Evolutionary conservation across 202 grass and related monocot species (phyloP).

Genomic region (Carex sylvatica): DNA sequence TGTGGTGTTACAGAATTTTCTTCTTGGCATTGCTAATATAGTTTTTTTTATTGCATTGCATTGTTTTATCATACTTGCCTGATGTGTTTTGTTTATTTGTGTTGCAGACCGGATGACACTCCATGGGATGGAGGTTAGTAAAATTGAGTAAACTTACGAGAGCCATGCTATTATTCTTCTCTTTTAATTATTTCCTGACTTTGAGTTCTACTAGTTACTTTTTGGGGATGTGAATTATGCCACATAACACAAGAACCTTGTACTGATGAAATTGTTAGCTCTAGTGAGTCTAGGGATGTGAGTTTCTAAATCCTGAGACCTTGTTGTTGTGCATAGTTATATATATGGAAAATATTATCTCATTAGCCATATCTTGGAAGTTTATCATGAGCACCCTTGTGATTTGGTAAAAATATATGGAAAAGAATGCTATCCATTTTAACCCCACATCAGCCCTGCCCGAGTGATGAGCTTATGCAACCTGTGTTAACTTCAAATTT

Average conservation of each 20-base stretch:
- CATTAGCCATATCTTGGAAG: neutral
- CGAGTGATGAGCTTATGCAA: neutral
- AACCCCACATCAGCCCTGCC: neutral
- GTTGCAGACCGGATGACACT: conserved; percentile 81
- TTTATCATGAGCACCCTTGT: neutral
- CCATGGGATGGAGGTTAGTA: conserved; percentile 89
- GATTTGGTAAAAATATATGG: neutral
- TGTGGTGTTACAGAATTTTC: neutral
- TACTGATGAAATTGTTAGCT: neutral
- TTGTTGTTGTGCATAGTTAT: neutral
- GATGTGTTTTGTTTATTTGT: conserved; percentile 17
- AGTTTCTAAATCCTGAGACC: neutral
- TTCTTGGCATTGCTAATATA: neutral
- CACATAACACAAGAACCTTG: neutral
- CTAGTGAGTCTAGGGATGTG: neutral
- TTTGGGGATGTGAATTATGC: neutral
- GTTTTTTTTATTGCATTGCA: neutral
- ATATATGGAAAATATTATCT: neutral
- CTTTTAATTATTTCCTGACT: neutral
- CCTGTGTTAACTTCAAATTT: neutral
- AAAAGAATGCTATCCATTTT: neutral
- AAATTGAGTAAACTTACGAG: neutral
- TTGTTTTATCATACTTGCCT: conserved; percentile 10
- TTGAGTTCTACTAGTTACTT: neutral
- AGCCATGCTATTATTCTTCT: neutral